Conservation (phyloP, 225 moss, liverwort and hornwort species). For the Ulota crispa region DNA sequence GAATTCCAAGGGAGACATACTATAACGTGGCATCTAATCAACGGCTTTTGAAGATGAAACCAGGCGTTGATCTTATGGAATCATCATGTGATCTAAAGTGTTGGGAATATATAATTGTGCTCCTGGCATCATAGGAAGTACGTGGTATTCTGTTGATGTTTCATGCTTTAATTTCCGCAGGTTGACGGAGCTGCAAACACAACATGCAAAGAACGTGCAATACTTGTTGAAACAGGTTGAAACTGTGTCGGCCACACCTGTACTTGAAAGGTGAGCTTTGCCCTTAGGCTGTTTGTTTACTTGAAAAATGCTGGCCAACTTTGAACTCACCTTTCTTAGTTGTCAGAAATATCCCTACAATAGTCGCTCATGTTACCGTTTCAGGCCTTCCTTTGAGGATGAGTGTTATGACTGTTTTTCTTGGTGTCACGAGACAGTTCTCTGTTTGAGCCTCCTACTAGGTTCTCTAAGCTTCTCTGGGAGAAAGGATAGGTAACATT, state of each 20-base stretch:
- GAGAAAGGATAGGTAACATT: background rate
- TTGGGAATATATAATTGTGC: background rate
- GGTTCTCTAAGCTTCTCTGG: background rate
- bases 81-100: background rate
- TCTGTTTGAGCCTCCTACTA: background rate
- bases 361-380: background rate
- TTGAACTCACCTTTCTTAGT: background rate
- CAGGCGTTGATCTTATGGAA: background rate
- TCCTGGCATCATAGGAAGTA: background rate
- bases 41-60: background rate
- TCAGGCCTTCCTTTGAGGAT: background rate
- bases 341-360: background rate
- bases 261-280: conserved; percentile 50
- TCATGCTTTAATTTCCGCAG: conserved; percentile 26
- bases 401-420: background rate
- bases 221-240: conserved; percentile 81
- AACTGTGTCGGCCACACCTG: conserved; percentile 47
- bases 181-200: conserved; percentile 69
- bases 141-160: background rate
- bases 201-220: conserved; percentile 82
- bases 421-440: background rate
- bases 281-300: background rate
- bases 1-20: background rate
- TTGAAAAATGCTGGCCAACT: background rate
- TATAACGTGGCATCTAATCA: background rate